Conservation (phyloP, 768 basidiomycete genomes). For the Brasilioporus rufonigricans region DNA sequence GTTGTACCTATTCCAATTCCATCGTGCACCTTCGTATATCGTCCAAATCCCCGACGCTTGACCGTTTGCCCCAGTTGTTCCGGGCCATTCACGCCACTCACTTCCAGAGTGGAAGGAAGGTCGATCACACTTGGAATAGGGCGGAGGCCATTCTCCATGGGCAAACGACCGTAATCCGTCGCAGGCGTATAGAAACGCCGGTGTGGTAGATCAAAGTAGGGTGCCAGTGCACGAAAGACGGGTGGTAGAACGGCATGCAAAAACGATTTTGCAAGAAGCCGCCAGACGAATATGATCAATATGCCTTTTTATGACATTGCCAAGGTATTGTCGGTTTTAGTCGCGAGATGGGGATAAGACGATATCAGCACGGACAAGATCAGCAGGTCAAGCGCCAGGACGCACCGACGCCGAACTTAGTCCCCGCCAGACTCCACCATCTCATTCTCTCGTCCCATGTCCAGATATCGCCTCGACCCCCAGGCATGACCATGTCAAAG, state of each 20-base stretch:
- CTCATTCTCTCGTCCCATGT: conserved; percentile 31
- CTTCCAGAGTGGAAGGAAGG: conserved; percentile 48
- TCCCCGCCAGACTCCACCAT: conserved; percentile 38
- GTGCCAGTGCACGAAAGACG: conserved; percentile 72
- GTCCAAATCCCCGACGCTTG: conserved; percentile 21
- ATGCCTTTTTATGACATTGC: conserved; percentile 59
- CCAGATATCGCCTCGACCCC: conserved; percentile 45
- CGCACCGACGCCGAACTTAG: conserved; percentile 44
- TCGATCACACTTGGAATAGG: conserved; percentile 88
- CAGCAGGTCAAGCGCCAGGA: neutral
- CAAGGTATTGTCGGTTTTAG: neutral
- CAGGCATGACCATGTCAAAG: conserved; percentile 49
- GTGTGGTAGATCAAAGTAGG: conserved; percentile 69
- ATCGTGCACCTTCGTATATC: conserved; percentile 6
- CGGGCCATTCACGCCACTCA: conserved; percentile 38
- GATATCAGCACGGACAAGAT: neutral
- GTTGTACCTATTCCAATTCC: conserved; percentile 22
- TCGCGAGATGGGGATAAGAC: neutral
- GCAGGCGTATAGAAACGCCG: conserved; percentile 89
- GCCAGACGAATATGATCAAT: conserved; percentile 80
- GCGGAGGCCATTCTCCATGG: conserved; percentile 55
- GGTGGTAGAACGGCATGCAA: conserved; percentile 79
- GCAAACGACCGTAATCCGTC: conserved; percentile 78
- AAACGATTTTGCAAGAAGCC: conserved; percentile 76
- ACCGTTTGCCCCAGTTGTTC: conserved; percentile 34